Evolutionary conservation across 148 eudicot genomes (phyloP), one percentile per base, ranked within the genome.

Genomic region (Silene conica): DNA sequence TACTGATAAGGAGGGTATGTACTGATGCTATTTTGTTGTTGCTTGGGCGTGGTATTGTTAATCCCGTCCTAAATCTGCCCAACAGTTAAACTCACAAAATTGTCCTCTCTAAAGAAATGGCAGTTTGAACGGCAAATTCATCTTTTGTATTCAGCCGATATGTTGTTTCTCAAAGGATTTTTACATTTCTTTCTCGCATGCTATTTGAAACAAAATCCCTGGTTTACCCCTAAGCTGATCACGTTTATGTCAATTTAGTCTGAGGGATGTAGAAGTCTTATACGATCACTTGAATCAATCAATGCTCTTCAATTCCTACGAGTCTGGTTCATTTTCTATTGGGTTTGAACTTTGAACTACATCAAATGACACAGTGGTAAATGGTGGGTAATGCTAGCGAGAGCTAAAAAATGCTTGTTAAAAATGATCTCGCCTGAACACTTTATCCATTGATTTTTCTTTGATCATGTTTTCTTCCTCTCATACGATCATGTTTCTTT

Each of bases 1-100:
- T 48, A 57, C 69, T 45, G 61, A 71, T n/a, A 77, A 81, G 34
- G 83, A 69, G 22, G 88, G 93, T 87, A 50, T 52, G 72, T 23
- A 16, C n/a, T 13, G 16, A 68, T 72, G 48, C 28, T 60, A 14
- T 43, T 67, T 64, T 20, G 18, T 73, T 69, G 43, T 22, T 65
- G 9, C 38, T 67, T 58, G 11, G 60, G 13, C 46, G 13, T 23
- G 23, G 11, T 58, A 12, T 6, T 43, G 58, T 25, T 59, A 38
- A 15, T 28, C 38, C 25, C 50, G 18, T 41, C 52, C 13, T 16
- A 18, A 1, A 2, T 20, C 34, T 5, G 15, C 21, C 16, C 67
- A 54, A 6, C 6, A 15, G 48, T 14, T 1, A 64, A 31, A 64
- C 25, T 10, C 26, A 41, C 26, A 45, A 59, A 59, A 9, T 59